Evolutionary conservation across 2,329 filamentous ascomycete species (phyloP).

Genomic region (Aspergillus caelatus): DNA sequence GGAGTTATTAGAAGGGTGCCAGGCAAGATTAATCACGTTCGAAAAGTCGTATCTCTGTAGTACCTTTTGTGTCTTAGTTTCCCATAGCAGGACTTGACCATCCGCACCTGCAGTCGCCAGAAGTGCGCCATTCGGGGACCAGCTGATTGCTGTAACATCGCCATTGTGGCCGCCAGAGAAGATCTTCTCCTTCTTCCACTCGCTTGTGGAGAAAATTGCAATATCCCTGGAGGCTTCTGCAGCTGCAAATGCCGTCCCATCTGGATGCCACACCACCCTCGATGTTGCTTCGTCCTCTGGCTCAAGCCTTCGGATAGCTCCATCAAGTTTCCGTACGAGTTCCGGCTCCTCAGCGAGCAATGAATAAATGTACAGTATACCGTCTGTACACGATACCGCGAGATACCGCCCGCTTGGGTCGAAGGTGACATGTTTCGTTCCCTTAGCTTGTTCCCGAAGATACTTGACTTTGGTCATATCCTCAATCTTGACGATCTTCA

Average conservation of each 20-base stretch:
- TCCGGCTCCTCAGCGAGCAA: conserved; percentile 76
- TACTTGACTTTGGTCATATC: conserved; percentile 77
- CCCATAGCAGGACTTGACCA: conserved; percentile 69
- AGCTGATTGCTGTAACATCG: conserved; percentile 83
- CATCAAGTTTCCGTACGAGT: conserved; percentile 80
- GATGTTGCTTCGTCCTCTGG: conserved; percentile 76
- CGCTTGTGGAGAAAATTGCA: conserved; percentile 81
- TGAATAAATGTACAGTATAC: conserved; percentile 87
- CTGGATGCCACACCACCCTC: conserved; percentile 85
- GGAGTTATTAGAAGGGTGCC: conserved; percentile 89
- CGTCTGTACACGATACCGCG: conserved; percentile 84
- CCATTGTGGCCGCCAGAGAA: conserved; percentile 81
- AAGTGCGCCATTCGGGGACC: conserved; percentile 93
- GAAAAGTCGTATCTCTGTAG: conserved; percentile 76
- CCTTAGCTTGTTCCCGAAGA: conserved; percentile 79
- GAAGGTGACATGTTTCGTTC: conserved; percentile 91
- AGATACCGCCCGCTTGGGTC: conserved; percentile 77
- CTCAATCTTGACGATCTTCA: conserved; percentile 82
- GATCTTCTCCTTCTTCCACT: conserved; percentile 82
- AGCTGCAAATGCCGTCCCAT: conserved; percentile 86
- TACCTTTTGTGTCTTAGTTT: conserved; percentile 81
- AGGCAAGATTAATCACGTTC: conserved; percentile 82
- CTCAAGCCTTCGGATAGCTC: conserved; percentile 78
- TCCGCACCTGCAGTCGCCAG: conserved; percentile 65
- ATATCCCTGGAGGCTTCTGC: conserved; percentile 81